Conservation (phyloP, 2,329 filamentous ascomycete species). For the Diplodia scrobiculata region DNA sequence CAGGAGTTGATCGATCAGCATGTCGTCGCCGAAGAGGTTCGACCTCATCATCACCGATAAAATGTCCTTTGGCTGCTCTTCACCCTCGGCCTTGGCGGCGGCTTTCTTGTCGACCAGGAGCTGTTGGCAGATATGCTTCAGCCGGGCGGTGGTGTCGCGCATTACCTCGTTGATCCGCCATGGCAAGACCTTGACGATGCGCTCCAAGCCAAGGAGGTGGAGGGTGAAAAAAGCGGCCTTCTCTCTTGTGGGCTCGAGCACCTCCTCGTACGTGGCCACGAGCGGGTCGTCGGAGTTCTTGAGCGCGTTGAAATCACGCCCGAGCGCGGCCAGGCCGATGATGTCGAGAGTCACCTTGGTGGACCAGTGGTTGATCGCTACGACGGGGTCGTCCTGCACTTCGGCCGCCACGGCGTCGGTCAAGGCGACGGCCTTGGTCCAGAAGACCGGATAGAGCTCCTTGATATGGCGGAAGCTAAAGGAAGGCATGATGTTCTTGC, state of each 20-base stretch:
- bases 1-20: constrained; percentile 58
- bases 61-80: constrained; percentile 45
- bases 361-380: constrained; percentile 50
- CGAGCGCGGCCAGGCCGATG: constrained; percentile 51
- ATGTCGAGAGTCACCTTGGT: constrained; percentile 52
- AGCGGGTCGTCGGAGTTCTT: constrained; percentile 49
- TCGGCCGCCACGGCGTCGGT: constrained; percentile 62
- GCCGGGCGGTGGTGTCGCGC: constrained; percentile 41
- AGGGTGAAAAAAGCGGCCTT: constrained; percentile 51
- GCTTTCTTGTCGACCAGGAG: constrained; percentile 55
- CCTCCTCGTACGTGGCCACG: constrained; percentile 48
- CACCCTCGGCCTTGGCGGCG: constrained; percentile 41
- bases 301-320: constrained; percentile 48
- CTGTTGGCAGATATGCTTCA: constrained; percentile 49
- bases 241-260: constrained; percentile 51
- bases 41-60: constrained; percentile 55
- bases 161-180: constrained; percentile 53
- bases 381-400: constrained; percentile 48
- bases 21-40: constrained; percentile 55
- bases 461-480: constrained; percentile 87
- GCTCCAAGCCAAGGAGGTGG: constrained; percentile 44
- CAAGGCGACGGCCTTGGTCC: constrained; percentile 72
- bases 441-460: constrained; percentile 80
- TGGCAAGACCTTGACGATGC: constrained; percentile 48
- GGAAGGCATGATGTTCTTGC: constrained; percentile 77